phyloP scores from a whole-genome alignment of 345 rosid genomes.

The Syzygium oleosum region DNA sequence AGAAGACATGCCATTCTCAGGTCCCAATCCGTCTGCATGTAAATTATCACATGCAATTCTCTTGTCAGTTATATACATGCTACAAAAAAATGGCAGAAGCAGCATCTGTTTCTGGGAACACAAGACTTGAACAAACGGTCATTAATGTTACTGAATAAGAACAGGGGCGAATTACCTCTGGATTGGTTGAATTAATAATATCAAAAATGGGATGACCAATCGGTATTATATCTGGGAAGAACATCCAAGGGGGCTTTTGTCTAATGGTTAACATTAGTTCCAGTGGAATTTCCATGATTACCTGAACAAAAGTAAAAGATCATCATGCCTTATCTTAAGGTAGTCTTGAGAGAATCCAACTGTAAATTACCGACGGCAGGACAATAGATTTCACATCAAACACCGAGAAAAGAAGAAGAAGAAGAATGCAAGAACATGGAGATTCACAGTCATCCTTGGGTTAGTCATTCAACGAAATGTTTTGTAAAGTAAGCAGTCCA shows the following conservation, averaged over 20 bases:
- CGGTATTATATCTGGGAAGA: conserved; percentile 88
- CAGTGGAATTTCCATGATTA: conserved; percentile 91
- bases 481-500: not conserved
- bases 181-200: conserved; percentile 77
- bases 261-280: conserved; percentile 88
- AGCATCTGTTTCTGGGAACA: not conserved
- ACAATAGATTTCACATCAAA: not conserved
- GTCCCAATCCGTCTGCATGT: conserved; percentile 88
- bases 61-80: not conserved
- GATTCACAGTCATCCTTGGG: not conserved
- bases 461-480: not conserved
- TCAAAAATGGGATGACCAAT: conserved; percentile 94
- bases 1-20: conserved; percentile 90
- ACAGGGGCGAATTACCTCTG: conserved; percentile 43
- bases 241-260: conserved; percentile 92
- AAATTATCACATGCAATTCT: not conserved
- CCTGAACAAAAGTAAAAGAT: conserved; percentile 26
- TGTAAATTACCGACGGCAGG: not conserved
- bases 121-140: not conserved
- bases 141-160: not conserved
- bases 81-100: not conserved
- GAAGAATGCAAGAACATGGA: not conserved
- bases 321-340: not conserved
- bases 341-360: not conserved
- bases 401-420: not conserved